Evolutionary conservation across 441 rosid species (phyloP).

Genomic region (Croton laevigatus): DNA sequence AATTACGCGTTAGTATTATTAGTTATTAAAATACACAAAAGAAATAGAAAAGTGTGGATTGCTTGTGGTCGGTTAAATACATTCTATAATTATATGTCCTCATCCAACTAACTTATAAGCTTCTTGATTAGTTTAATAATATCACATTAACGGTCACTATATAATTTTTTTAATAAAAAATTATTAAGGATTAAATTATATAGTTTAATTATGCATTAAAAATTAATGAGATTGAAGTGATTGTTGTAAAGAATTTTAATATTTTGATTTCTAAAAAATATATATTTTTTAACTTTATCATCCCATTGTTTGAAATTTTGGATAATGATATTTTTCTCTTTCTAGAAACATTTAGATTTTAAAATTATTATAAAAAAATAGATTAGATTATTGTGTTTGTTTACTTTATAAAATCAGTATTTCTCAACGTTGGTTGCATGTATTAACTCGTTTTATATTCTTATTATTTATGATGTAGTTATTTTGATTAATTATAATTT

Average conservation of each 20-base stretch:
- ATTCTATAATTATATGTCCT: not conserved
- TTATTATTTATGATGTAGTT: no score
- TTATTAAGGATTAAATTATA: slow-evolving; percentile 6
- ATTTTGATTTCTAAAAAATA: no score
- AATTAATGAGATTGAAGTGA: not conserved
- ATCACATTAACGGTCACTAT: slow-evolving; percentile 20
- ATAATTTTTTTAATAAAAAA: not conserved
- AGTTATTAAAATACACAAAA: slow-evolving; percentile 23
- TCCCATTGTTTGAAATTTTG: not conserved
- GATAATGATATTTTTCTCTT: not conserved
- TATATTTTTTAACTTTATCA: not conserved
- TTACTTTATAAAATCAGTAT: no score
- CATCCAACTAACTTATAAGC: slow-evolving; percentile 14
- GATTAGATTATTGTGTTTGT: no score
- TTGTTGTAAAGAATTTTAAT: not conserved
- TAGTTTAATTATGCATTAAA: not conserved
- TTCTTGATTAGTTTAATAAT: not conserved
- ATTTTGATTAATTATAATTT: no score
- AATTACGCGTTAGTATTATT: not conserved
- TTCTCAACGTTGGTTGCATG: no score
- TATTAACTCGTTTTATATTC: no score
- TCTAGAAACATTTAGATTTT: no score
- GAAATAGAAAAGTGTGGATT: slow-evolving; percentile 22
- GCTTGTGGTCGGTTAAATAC: slow-evolving; percentile 30
- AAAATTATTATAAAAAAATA: no score